A percentile compares a stretch with the other conserved stretches of the same genome.
Evolutionary conservation across 768 basidiomycete species (phyloP).

Genomic region (Amylocystis lapponica): DNA sequence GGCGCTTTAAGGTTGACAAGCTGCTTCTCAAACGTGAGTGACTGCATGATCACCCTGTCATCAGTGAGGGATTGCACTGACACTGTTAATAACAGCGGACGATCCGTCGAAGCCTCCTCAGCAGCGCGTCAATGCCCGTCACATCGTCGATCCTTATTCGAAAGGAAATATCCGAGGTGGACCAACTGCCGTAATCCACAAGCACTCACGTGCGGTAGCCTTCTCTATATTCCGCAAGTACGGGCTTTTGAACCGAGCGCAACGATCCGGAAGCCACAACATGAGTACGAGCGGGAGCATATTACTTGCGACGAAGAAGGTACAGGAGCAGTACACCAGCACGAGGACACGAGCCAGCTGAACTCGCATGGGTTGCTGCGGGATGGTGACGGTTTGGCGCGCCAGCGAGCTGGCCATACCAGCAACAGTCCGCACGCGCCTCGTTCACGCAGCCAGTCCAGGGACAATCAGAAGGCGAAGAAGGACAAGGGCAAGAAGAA

Average conservation of each 20-base stretch:
- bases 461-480: constrained; percentile 21
- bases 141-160: constrained; percentile 46
- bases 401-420: constrained; percentile 1
- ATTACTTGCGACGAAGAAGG: constrained; percentile 64
- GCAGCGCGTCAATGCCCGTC: constrained; percentile 61
- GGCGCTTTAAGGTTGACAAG: constrained; percentile 57
- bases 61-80: no score
- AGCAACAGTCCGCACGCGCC: constrained; percentile 9
- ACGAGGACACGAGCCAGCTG: constrained; percentile 68
- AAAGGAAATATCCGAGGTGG: constrained; percentile 40
- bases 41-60: no score
- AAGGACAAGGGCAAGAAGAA: constrained; percentile 24
- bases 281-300: constrained; percentile 33
- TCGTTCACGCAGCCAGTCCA: constrained; percentile 10
- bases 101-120: constrained; percentile 56
- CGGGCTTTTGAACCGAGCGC: constrained; percentile 21
- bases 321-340: constrained; percentile 76
- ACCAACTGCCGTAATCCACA: constrained; percentile 68
- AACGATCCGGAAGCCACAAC: constrained; percentile 13
- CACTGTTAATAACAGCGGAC: no score
- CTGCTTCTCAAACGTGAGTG: constrained; percentile 25
- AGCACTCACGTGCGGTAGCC: constrained; percentile 73
- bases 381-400: constrained; percentile 22
- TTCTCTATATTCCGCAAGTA: constrained; percentile 76
- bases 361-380: constrained; percentile 63